Evolutionary conservation across 805 yeast species (phyloP).

Genomic region (Kuraishia molischiana): DNA sequence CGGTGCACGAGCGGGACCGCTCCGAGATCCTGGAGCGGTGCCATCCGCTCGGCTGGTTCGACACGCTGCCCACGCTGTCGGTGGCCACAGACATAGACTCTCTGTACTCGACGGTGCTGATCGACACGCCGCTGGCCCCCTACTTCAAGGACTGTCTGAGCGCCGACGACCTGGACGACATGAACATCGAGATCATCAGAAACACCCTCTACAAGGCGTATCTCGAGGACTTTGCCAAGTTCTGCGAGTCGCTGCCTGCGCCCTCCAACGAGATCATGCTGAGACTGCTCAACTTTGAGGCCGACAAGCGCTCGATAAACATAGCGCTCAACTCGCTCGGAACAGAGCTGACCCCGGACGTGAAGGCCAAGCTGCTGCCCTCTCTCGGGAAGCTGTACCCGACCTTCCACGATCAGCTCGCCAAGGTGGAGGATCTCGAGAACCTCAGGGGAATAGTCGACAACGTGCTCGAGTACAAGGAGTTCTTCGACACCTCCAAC

Average conservation of each 20-base stretch:
- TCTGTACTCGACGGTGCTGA: constrained; percentile 83
- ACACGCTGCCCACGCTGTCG: constrained; percentile 87
- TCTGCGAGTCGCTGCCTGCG: constrained; percentile 51
- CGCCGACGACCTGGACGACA: constrained; percentile 85
- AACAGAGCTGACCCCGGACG: constrained; percentile 67
- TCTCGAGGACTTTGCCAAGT: constrained; percentile 73
- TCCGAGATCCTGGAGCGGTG: constrained; percentile 82
- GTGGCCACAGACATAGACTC: constrained; percentile 93
- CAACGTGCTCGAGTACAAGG: constrained; percentile 56
- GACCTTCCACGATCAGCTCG: constrained; percentile 50
- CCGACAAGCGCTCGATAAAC: constrained; percentile 90
- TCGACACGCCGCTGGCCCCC: constrained; percentile 97
- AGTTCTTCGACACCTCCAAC: constrained; percentile 37
- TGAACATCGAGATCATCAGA: constrained; percentile 90
- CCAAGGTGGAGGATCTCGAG: constrained; percentile 79
- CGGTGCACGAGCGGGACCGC: constrained; percentile 90
- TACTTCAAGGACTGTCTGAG: constrained; percentile 85
- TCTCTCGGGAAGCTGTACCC: constrained; percentile 76
- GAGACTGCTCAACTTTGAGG: constrained; percentile 76
- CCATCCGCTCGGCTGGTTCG: constrained; percentile 98
- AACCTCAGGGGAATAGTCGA: constrained; percentile 60
- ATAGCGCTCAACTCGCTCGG: constrained; percentile 85
- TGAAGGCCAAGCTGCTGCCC: constrained; percentile 68
- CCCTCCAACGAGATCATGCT: constrained; percentile 83
- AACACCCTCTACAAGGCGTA: constrained; percentile 90